Evolutionary conservation across 2,329 filamentous ascomycete genomes (phyloP), one percentile per base, ranked within the genome.

Genomic region (Epicoccum sorghinum): DNA sequence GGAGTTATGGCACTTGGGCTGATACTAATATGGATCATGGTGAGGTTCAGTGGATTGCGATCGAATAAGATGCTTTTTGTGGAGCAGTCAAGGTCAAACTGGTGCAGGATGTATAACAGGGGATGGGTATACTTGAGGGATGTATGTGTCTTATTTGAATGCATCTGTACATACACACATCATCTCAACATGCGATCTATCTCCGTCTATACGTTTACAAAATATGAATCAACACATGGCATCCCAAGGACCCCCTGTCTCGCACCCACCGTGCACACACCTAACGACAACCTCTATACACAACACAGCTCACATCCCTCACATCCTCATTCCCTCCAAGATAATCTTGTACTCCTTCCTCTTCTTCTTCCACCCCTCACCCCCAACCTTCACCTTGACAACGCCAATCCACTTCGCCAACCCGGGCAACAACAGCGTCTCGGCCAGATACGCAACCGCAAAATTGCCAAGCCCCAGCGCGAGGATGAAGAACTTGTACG

Each of bases 341-440:
- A 97, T 87, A 18, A 91, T 65, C 78, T 98, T 98, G 72, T 97
- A 97, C 77, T 87, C 81, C 76, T 96, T 96, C 60, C 92, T 84
- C 76, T 89, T 86, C 79, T 97, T 72, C 18, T 1, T 1, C 77
- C 71, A 77, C 27, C 10, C n/a, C 74, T 62, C 83, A 76, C 71
- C 77, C 37, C 84, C 73, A 73, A 66, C 84, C 79, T 70, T 76
- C 73, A 66, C 84, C 79, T 86, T 89, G 13, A 82, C 62, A 27
- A 77, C 78, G 1, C 90, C 91, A 50, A 96, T 78, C 41, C 80
- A 75, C 57, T 84, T 86, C 14, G 91, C 89, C 50, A 96, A 62
- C 22, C 77, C 76, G 32, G 87, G 86, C 57, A 97, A 89, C 4
- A 95, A 35, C 49, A 85, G 83, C 51, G 83, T 82, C 76, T 99